phyloP scores from a whole-genome alignment of 495 filamentous ascomycete species.

The Podospora fimiseda region DNA sequence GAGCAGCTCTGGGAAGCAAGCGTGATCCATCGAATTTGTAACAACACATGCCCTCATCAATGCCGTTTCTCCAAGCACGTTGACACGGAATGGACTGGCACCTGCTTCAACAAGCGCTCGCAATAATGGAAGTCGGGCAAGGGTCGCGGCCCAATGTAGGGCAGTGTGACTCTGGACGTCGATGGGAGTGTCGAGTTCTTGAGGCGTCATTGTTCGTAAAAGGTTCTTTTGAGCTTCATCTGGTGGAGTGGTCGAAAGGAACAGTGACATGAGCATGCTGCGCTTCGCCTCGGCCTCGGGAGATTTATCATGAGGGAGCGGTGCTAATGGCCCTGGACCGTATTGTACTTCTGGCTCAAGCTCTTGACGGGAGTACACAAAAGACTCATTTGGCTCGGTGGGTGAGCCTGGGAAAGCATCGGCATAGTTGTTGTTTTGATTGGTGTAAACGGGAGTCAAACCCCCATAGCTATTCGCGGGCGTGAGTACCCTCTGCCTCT shows the following conservation, averaged over 20 bases:
- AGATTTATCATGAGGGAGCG: slow-evolving; percentile 61
- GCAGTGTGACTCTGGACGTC: slow-evolving; percentile 82
- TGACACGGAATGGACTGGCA: slow-evolving; percentile 79
- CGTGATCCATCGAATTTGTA: slow-evolving; percentile 83
- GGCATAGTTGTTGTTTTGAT: slow-evolving; percentile 44
- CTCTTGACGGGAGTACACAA: slow-evolving; percentile 57
- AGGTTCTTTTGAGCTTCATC: slow-evolving; percentile 42
- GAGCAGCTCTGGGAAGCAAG: slow-evolving; percentile 73
- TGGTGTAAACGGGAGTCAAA: slow-evolving; percentile 29
- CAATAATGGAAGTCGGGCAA: slow-evolving; percentile 75
- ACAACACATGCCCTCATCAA: slow-evolving; percentile 82
- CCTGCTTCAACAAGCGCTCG: slow-evolving; percentile 74
- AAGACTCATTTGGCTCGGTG: slow-evolving; percentile 82
- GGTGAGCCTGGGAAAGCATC: slow-evolving; percentile 53
- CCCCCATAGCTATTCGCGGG: slow-evolving; percentile 45
- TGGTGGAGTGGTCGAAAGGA: slow-evolving; percentile 64
- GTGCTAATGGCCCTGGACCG: slow-evolving; percentile 53
- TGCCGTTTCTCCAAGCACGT: slow-evolving; percentile 81
- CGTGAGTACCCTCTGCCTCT: slow-evolving; percentile 53
- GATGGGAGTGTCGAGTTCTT: slow-evolving; percentile 84
- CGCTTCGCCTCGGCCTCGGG: slow-evolving; percentile 67
- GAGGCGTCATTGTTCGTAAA: slow-evolving; percentile 55
- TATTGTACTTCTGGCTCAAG: slow-evolving; percentile 48
- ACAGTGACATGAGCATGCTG: slow-evolving; percentile 76
- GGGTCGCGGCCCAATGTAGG: slow-evolving; percentile 93